A percentile compares a stretch with the other conserved stretches of the same genome.
Evolutionary conservation across 768 basidiomycete genomes (phyloP).

Genomic region (Boletus edulis): DNA sequence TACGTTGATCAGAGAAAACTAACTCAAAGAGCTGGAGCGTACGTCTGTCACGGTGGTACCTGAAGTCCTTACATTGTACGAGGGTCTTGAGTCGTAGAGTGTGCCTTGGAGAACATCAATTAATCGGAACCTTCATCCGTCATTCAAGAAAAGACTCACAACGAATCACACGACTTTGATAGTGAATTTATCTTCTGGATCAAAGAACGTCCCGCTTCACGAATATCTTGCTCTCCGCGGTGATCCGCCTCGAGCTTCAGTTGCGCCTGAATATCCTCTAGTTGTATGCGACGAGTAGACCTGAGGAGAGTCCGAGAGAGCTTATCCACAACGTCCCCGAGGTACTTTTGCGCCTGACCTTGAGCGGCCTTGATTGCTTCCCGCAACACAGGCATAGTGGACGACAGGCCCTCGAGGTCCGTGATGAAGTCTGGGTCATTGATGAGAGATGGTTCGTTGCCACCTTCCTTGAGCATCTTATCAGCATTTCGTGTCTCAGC

Average conservation of each 20-base stretch:
- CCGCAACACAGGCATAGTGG: constrained; percentile 13
- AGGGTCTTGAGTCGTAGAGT: constrained; percentile 17
- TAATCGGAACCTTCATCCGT: background rate
- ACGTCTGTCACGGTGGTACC: background rate
- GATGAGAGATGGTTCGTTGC: constrained; percentile 17
- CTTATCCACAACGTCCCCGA: constrained; percentile 17
- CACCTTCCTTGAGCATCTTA: constrained; percentile 22
- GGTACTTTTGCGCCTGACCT: constrained; percentile 19
- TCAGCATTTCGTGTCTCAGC: constrained; percentile 14
- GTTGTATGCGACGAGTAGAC: constrained; percentile 14
- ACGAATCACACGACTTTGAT: constrained; percentile 15
- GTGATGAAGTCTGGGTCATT: constrained; percentile 21
- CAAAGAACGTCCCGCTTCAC: constrained; percentile 12
- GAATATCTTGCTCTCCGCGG: constrained; percentile 12
- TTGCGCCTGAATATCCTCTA: constrained; percentile 16
- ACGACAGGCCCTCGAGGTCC: constrained; percentile 17
- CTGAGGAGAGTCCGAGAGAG: constrained; percentile 12
- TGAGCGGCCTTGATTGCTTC: constrained; percentile 14
- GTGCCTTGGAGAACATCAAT: constrained; percentile 5
- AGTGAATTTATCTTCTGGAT: constrained; percentile 19
- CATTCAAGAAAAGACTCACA: constrained; percentile 7
- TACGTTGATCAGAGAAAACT: background rate
- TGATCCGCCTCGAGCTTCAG: constrained; percentile 12
- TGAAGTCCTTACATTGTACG: background rate
- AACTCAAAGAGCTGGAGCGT: background rate